A percentile compares a stretch with the other conserved stretches of the same genome.
Conservation (phyloP, 148 eudicot species). For the Rhododendron williamsianum region DNA sequence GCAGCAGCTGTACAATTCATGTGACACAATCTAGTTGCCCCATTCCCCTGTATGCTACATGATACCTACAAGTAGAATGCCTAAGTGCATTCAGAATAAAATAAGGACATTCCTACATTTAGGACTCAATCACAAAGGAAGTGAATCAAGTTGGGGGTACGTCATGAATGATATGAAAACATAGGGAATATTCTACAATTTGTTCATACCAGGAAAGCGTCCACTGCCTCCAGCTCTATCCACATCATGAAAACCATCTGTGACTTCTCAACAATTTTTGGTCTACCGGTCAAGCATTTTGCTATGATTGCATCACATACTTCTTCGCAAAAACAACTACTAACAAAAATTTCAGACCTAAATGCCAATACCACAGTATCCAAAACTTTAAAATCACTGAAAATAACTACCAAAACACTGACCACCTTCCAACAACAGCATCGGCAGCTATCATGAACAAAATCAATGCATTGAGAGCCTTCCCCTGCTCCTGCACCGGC, state of each 20-base stretch:
- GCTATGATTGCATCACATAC: constrained; percentile 86
- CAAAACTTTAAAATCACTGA: background rate
- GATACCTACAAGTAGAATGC: background rate
- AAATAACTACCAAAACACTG: background rate
- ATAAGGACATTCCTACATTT: background rate
- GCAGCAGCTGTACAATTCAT: background rate
- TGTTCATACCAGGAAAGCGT: constrained; percentile 74
- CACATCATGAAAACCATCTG: constrained; percentile 78
- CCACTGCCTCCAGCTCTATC: constrained; percentile 98
- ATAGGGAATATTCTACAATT: background rate
- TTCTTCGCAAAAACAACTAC: constrained; percentile 33
- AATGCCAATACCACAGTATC: background rate
- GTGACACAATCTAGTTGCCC: background rate
- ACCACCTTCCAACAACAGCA: constrained; percentile 83
- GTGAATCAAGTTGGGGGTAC: background rate
- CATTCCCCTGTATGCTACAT: background rate
- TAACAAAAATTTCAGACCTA: background rate
- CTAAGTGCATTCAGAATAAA: background rate
- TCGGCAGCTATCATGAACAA: constrained; percentile 81
- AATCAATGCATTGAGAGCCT: constrained; percentile 89
- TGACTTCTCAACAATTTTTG: constrained; percentile 97
- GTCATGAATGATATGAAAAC: background rate
- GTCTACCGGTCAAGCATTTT: constrained; percentile 87
- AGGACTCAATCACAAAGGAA: background rate
- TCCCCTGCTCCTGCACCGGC: constrained; percentile 69